Percentiles rank a stretch among this genome's conserved stretches.
These are phyloP conservation scores for Camellia granthamiana DNA, from an alignment of 148 eudicot genomes.

Conservation along the genomic window DNA sequence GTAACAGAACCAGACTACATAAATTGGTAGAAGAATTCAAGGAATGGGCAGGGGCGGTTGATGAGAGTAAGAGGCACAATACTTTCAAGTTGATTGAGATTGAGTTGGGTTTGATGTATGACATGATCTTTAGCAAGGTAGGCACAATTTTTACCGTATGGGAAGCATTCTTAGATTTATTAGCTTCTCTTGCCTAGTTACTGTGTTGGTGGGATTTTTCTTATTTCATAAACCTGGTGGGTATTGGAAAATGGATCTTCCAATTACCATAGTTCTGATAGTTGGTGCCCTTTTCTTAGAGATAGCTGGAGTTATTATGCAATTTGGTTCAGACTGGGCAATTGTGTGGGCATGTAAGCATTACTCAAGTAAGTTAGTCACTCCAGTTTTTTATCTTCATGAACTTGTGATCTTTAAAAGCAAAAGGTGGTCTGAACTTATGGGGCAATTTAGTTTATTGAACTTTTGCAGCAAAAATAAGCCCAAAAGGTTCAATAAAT, in stretches of 20 bases:
- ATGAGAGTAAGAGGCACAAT: neutral
- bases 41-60: neutral
- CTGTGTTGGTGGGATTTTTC: neutral
- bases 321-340: conserved; percentile 15
- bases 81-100: conserved; percentile 7
- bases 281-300: conserved; percentile 10
- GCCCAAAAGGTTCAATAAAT: neutral
- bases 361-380: neutral
- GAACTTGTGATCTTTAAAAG: neutral
- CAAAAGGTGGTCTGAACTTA: neutral
- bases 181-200: neutral
- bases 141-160: neutral
- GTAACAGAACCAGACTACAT: neutral
- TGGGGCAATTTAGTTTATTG: conserved; percentile 3
- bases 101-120: conserved; percentile 14
- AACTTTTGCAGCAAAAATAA: neutral
- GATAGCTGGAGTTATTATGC: neutral
- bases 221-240: neutral
- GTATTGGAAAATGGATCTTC: neutral
- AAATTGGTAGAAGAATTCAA: neutral
- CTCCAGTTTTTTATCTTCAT: neutral
- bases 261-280: neutral
- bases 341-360: conserved; percentile 1
- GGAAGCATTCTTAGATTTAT: conserved; percentile 4
- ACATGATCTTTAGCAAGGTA: conserved; percentile 8